Base-by-base conservation (phyloP, 2,329 filamentous ascomycete species). In the Pestalotiopsis fici region DNA sequence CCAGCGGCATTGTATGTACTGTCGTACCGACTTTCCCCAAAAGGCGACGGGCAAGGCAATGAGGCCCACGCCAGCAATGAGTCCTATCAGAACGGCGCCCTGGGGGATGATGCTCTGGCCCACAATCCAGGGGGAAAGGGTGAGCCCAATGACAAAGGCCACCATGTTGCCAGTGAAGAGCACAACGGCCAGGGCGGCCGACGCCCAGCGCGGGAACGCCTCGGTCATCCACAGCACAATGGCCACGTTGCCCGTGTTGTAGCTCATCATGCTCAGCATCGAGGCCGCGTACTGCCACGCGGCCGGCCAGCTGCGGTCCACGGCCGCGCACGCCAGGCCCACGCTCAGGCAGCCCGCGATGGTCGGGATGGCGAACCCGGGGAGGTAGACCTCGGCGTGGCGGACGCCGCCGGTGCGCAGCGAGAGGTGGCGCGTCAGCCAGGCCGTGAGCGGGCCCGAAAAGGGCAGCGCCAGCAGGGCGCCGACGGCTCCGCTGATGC, bases 141-240 rank as follows among this genome's bases (percentile, higher is more conserved):
- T 65, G 47, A 60, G 66, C 39, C 68, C 71, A 50, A 72, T 67
- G 12, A 65, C 66, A 64, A 68, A 71, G 61, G 68, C 70, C 54
- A 68, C 64, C 13, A 68, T 61, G 55, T 71, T 69, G 67, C 68
- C 71, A 31, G 71, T 62, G 56, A 68, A 71, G 13, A 71, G 70
- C 2, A 73, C 70, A n/a, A 71, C 67, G 1, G 66, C 66, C 23
- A 73, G 62, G 15, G 67, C 71, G 3, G 74, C 71, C 1, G 74
- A 71, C 6, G 73, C 73, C 72, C 73, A 74, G 28, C 69, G 71
- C 6, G 74, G 74, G 47, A 75, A 73, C 0, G 72, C 72, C 43
- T 74, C 74, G 12, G 73, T 73, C 13, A 74, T 67, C 74, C 74
- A 75, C 28, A 75, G 67, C 12, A 72, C 71, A 28, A 69, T 71